Conservation (phyloP, 1,139 yeast genomes). For the Suhomyces chickasaworum region DNA sequence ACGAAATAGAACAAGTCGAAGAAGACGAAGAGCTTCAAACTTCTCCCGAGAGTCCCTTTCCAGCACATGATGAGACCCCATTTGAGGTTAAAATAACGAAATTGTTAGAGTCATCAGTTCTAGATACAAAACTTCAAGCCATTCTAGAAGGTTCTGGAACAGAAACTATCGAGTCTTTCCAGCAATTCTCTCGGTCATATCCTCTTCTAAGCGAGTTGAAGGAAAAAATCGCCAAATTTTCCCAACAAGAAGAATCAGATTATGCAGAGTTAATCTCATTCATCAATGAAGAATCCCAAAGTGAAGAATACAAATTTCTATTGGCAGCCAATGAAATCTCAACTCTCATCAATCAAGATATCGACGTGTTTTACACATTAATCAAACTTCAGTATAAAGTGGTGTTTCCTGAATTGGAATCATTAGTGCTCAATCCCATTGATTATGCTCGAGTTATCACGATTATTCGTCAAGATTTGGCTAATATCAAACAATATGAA, state of each 20-base stretch:
- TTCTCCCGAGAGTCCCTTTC: background rate
- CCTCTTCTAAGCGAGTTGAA: constrained; percentile 32
- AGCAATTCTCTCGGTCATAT: constrained; percentile 25
- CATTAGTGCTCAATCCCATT: constrained; percentile 61
- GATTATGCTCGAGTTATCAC: constrained; percentile 62
- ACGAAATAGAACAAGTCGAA: background rate
- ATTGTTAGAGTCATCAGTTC: constrained; percentile 4
- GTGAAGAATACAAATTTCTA: constrained; percentile 52
- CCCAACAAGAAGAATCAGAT: constrained; percentile 31
- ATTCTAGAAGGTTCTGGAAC: constrained; percentile 9
- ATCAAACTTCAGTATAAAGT: constrained; percentile 56
- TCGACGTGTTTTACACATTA: constrained; percentile 50
- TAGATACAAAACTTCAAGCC: constrained; percentile 9
- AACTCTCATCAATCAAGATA: constrained; percentile 58
- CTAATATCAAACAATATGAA: constrained; percentile 36
- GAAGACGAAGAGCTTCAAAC: background rate
- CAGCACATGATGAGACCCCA: background rate
- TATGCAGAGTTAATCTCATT: constrained; percentile 37
- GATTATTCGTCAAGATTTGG: constrained; percentile 54
- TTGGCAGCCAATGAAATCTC: constrained; percentile 58
- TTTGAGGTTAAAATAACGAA: constrained; percentile 8
- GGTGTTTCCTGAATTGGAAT: constrained; percentile 72
- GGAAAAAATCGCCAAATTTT: constrained; percentile 26
- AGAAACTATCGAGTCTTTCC: constrained; percentile 18
- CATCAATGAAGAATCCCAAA: constrained; percentile 33